Evolutionary conservation across 202 grass and related monocot species (phyloP).

Genomic region (Setaria viridis): DNA sequence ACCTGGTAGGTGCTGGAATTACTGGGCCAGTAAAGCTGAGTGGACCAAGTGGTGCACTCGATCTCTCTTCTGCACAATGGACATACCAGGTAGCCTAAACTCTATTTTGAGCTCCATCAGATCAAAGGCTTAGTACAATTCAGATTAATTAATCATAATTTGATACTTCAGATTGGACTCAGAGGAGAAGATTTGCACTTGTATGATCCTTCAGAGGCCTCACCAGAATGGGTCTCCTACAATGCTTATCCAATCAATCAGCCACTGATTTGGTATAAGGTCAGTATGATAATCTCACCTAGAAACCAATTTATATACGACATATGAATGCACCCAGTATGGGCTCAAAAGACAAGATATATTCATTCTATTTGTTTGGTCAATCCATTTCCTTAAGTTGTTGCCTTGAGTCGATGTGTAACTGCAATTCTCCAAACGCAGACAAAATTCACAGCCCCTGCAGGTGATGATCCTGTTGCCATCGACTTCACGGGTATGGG

Average conservation of each 20-base stretch:
- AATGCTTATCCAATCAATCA: conserved; percentile 71
- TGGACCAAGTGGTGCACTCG: conserved; percentile 55
- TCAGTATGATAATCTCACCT: conserved; percentile 50
- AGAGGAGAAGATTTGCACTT: conserved; percentile 71
- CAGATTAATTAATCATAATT: conserved; percentile 36
- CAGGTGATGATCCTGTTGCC: conserved; percentile 79
- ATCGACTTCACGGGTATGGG: conserved; percentile 97
- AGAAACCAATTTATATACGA: background rate
- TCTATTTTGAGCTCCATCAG: background rate
- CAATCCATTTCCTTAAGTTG: conserved; percentile 27
- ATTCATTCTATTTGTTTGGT: conserved; percentile 12
- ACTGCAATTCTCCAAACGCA: conserved; percentile 49
- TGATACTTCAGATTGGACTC: conserved; percentile 74
- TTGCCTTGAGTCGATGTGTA: conserved; percentile 19
- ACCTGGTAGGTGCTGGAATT: conserved; percentile 85
- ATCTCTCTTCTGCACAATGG: conserved; percentile 85
- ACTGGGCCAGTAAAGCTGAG: conserved; percentile 91
- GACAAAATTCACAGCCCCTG: conserved; percentile 77
- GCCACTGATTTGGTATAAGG: conserved; percentile 97
- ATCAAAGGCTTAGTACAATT: conserved; percentile 9
- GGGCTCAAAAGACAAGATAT: conserved; percentile 8
- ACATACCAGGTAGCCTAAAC: conserved; percentile 81
- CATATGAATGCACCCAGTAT: conserved; percentile 10
- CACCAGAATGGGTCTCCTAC: conserved; percentile 73
- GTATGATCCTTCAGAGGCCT: conserved; percentile 67